Base-by-base conservation (phyloP, 2,329 filamentous ascomycete genomes). In the Cordyceps militaris region DNA sequence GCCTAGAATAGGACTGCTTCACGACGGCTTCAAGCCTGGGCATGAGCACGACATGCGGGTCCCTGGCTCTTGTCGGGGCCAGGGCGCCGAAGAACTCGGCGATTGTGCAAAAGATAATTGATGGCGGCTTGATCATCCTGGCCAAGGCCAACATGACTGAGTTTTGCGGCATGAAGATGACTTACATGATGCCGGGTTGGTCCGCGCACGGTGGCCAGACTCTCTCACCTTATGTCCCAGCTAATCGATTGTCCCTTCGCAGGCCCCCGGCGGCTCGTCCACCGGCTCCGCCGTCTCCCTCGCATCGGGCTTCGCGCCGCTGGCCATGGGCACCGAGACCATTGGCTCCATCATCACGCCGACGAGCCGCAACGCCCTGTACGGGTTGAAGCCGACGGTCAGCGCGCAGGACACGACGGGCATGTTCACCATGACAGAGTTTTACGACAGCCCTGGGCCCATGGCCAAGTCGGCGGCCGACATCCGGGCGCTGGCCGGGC, bases 261-360 rank as follows among this genome's bases (percentile, higher is more conserved):
- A 71, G 65, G 60, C 62, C 1, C 69, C 70, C 1, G 67, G 67
- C 0, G 70, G 70, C 30, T 72, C 66, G 0, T 71, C 69, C 1
- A 59, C 65, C 1, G 70, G 70, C 21, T 70, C 70, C n/a, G 69
- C 65, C 11, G 69, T 72, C 3, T 64, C 65, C 3, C 64, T 70
- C 0, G 64, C 68, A 0, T 67, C 68, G 3, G 69, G 70, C 0
- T 68, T 66, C 26, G 59, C 57, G 28, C 69, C 70, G 28, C 60
- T 72, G 4, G 64, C 67, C 9, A 65, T 71, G 26, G 69, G 64
- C 8, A 68, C 67, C 19, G 69, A 73, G 60, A 72, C 70, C 7
- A 61, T 65, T 11, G 68, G 69, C 4, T 72, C 66, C 1, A 63
- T 69, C 19, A 59, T 68, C 21, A 63, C 62, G 1, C 65, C 66